Evolutionary conservation across 202 grass and related monocot species (phyloP).

Genomic region (Setaria italica): DNA sequence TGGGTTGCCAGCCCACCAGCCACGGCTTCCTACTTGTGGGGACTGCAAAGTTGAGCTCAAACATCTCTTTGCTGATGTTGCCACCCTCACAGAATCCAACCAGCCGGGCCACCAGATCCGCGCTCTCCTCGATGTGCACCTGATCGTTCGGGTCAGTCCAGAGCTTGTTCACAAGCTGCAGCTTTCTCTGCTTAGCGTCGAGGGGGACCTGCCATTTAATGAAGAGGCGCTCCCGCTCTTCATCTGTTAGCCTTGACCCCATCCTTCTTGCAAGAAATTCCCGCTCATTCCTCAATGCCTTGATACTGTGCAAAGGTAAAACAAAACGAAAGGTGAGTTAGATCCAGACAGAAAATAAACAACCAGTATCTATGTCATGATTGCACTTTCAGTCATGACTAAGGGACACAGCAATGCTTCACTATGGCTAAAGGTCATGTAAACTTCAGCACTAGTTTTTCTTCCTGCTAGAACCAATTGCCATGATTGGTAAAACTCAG

Average conservation of each 20-base stretch:
- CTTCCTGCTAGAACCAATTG: constrained; percentile 13
- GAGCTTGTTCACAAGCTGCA: constrained; percentile 83
- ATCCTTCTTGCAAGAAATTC: constrained; percentile 86
- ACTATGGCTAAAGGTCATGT: not conserved
- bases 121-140: constrained; percentile 70
- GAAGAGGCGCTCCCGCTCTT: constrained; percentile 79
- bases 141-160: constrained; percentile 76
- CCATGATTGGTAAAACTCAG: not conserved
- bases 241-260: constrained; percentile 73
- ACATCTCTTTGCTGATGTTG: constrained; percentile 96
- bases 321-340: not conserved
- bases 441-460: not conserved
- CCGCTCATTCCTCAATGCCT: constrained; percentile 75
- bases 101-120: constrained; percentile 79
- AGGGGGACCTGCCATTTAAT: constrained; percentile 86
- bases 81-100: constrained; percentile 93
- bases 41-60: constrained; percentile 84
- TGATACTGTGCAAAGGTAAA: constrained; percentile 60
- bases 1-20: constrained; percentile 91
- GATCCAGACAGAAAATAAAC: not conserved
- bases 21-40: constrained; percentile 82
- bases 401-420: not conserved
- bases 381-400: constrained; percentile 4
- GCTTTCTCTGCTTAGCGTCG: constrained; percentile 88
- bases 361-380: constrained; percentile 1